Base-by-base conservation (phyloP, 2,329 filamentous ascomycete species). In the Teratosphaeriaceae sp. region DNA sequence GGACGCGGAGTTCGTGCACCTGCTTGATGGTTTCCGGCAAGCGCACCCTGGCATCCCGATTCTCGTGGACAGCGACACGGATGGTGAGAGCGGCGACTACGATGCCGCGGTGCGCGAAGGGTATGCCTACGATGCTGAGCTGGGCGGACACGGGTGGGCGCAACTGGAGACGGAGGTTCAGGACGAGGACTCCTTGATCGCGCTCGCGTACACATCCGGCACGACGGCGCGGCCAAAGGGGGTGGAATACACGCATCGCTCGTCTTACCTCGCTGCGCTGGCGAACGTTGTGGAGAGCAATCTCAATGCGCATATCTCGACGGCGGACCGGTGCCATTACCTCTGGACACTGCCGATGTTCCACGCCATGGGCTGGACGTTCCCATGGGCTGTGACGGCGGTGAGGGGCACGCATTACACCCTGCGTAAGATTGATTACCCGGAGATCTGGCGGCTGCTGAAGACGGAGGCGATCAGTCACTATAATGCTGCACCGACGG, bases 391-490 rank as follows among this genome's bases (percentile, higher is more conserved):
- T 1, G 77, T 96, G n/a, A 94, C 88, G 9, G 88, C 88, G 1
- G 88, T 92, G 3, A 76, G 92, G 48, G 92, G 90, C n/a, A 94
- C 90, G 2, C 88, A 97, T 64, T 88, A 95, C 62, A 96, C 89
- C 57, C 72, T 98, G 15, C 79, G 92, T 47, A 97, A 95, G 70
- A 87, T 98, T 51, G 88, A 97, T 66, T 98, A 98, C 61, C 80
- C 86, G 0, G 73, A 90, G 45, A 94, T 98, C 47, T 98, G 92
- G 92, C 77, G 78, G 38, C 69, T 98, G 3, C 70, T 98, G 24
- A 94, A 88, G 58, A 78, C 88, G 40, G 86, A 97, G 65, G 73
- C 78, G 5, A 84, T 98, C 50, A 97, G 88, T 0, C 92, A 98
- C 65, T 97, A 94, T 70, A 94, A 90, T 59, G 90, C 90, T 1